Percentiles rank a stretch among this genome's conserved stretches.
Evolutionary conservation across 805 yeast genomes (phyloP).

Genomic region (Kodamaea laetipori): DNA sequence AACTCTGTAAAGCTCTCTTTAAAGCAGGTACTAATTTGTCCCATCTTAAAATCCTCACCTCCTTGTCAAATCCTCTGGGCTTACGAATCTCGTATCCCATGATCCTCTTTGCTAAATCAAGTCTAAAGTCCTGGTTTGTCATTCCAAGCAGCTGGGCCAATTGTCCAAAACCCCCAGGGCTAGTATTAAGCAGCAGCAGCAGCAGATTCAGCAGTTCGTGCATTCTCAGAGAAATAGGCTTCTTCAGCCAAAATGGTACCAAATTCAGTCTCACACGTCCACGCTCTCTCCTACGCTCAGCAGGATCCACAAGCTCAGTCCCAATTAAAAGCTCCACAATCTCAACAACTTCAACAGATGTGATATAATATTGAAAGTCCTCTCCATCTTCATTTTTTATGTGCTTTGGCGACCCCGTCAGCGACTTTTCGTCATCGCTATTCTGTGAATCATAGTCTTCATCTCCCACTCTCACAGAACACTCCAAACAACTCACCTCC

Average conservation of each 20-base stretch:
- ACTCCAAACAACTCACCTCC: constrained; percentile 62
- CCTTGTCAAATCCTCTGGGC: constrained; percentile 71
- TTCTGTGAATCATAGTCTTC: constrained; percentile 26
- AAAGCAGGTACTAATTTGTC: constrained; percentile 60
- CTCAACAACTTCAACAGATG: constrained; percentile 67
- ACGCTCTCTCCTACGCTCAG: constrained; percentile 59
- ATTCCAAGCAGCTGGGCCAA: constrained; percentile 11
- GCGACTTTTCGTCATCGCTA: constrained; percentile 24
- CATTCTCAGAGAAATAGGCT: constrained; percentile 52
- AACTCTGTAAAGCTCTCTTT: constrained; percentile 64
- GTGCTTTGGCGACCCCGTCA: constrained; percentile 10
- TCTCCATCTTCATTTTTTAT: constrained; percentile 28
- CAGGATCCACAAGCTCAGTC: constrained; percentile 45
- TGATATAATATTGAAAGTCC: constrained; percentile 49
- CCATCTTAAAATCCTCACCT: constrained; percentile 64
- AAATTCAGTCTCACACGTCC: constrained; percentile 68
- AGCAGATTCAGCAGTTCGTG: constrained; percentile 24
- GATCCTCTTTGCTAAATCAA: constrained; percentile 62
- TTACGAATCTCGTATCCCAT: constrained; percentile 64
- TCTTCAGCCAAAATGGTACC: constrained; percentile 68
- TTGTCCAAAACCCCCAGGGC: constrained; percentile 2
- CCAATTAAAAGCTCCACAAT: constrained; percentile 65
- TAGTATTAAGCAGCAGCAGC: constrained; percentile 5
- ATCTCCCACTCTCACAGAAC: constrained; percentile 37
- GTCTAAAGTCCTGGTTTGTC: constrained; percentile 40